Evolutionary conservation across 768 basidiomycete species (phyloP), one percentile per base, ranked within the genome.

Genomic region (Lactarius indigo): DNA sequence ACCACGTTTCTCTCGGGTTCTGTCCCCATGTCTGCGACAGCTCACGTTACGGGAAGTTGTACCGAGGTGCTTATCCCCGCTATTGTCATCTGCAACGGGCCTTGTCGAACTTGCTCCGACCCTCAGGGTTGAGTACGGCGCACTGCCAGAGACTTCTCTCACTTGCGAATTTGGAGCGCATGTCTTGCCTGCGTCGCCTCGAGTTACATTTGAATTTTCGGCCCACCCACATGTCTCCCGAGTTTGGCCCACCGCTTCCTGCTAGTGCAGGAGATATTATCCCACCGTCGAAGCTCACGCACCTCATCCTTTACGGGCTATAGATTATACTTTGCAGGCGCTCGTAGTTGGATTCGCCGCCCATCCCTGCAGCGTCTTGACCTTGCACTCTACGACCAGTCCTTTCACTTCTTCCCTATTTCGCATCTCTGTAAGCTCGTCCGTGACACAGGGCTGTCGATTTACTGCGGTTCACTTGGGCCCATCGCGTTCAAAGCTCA

Each of bases 151-250:
- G 9, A 9, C n/a, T 23, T 47, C 20, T 3, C 3, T 47, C n/a
- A 20, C n/a, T 47, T n/a, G 10, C 44, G n/a, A 12, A 10, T 47
- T 12, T 47, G 44, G n/a, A 47, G n/a, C n/a, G 8, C n/a, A n/a
- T 47, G n/a, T 47, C 44, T 47, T 20, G 3, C n/a, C 44, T 47
- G 10, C 44, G 44, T 23, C n/a, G 44, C n/a, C 20, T n/a, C 20
- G 20, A 44, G 1, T 4, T 44, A 18, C 0, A 47, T 10, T 23
- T 47, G 44, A 8, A 17, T n/a, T 44, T 8, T n/a, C 3, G 20
- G 20, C 7, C 10, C 3, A 1, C 5, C 15, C 1, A 6, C 8
- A 18, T 0, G 15, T 0, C 0, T 42, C 1, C 7, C 20, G 20
- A 17, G 8, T 44, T 1, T n/a, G 20, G 9, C n/a, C n/a, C 10